phyloP scores from a whole-genome alignment of 495 filamentous ascomycete species.

The Aspergillus homomorphus region DNA sequence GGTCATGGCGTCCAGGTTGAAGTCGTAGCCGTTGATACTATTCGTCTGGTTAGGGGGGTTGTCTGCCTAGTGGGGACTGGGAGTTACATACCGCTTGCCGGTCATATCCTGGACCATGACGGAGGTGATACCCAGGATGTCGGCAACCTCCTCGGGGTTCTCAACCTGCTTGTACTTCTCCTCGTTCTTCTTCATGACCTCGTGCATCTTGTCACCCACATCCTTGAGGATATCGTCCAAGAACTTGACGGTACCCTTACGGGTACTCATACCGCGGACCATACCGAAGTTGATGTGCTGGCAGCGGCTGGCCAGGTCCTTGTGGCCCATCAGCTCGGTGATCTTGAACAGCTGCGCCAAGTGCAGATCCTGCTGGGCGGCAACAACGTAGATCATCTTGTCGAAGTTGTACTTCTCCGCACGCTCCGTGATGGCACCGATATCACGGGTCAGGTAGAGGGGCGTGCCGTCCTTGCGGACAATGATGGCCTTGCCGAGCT shows the following conservation, averaged over 20 bases:
- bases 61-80: background rate
- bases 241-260: constrained; percentile 68
- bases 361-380: constrained; percentile 69
- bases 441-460: constrained; percentile 70
- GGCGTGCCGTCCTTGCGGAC: constrained; percentile 66
- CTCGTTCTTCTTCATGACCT: constrained; percentile 64
- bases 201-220: constrained; percentile 68
- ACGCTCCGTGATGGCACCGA: constrained; percentile 63
- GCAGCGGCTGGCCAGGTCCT: constrained; percentile 58
- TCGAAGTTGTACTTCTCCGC: constrained; percentile 64
- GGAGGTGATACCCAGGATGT: constrained; percentile 60
- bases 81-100: constrained; percentile 56
- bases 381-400: constrained; percentile 75
- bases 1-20: constrained; percentile 66
- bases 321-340: constrained; percentile 62
- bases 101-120: constrained; percentile 74
- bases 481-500: constrained; percentile 66
- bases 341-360: constrained; percentile 70
- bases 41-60: constrained; percentile 13
- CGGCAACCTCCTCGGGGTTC: constrained; percentile 54
- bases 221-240: constrained; percentile 64
- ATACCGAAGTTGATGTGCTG: constrained; percentile 74
- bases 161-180: constrained; percentile 63
- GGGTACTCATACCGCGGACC: constrained; percentile 67
- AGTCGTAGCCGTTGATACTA: constrained; percentile 64